Evolutionary conservation across 768 basidiomycete species (phyloP).

Genomic region (Pleurotus tuber-regium): DNA sequence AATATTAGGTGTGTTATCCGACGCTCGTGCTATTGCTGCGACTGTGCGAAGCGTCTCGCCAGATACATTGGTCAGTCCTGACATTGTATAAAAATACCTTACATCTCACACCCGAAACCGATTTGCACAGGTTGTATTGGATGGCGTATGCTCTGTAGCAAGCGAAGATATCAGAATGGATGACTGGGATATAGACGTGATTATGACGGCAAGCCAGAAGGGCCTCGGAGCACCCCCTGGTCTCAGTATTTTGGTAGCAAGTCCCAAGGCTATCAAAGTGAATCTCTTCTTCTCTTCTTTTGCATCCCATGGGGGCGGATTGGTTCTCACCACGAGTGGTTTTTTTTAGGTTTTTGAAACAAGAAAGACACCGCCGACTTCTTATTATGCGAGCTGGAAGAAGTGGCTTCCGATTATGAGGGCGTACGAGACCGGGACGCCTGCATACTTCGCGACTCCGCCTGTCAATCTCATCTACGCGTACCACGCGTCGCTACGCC

Average conservation of each 20-base stretch:
- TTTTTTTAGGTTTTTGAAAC: constrained; percentile 48
- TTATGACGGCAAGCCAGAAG: constrained; percentile 79
- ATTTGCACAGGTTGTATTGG: constrained; percentile 77
- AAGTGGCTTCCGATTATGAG: constrained; percentile 91
- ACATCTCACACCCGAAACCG: no score
- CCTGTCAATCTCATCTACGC: constrained; percentile 87
- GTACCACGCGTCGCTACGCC: constrained; percentile 69
- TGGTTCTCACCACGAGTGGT: not conserved
- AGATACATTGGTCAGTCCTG: constrained; percentile 58
- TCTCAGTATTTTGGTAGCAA: constrained; percentile 75
- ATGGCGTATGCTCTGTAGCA: constrained; percentile 91
- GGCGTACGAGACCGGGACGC: constrained; percentile 69
- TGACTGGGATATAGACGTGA: constrained; percentile 82
- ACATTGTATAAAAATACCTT: no score
- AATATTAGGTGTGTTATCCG: constrained; percentile 64
- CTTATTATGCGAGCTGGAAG: constrained; percentile 86
- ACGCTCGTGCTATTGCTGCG: constrained; percentile 66
- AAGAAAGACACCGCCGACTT: constrained; percentile 55
- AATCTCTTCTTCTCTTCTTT: constrained; percentile 1
- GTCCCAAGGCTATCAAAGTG: constrained; percentile 66
- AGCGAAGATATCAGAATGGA: constrained; percentile 90
- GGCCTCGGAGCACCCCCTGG: constrained; percentile 88
- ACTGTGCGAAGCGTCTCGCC: constrained; percentile 72
- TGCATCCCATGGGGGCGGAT: not conserved
- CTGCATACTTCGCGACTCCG: constrained; percentile 88